phyloP scores from a whole-genome alignment of 176 grass and related monocot species.

The Stipa capillata region DNA sequence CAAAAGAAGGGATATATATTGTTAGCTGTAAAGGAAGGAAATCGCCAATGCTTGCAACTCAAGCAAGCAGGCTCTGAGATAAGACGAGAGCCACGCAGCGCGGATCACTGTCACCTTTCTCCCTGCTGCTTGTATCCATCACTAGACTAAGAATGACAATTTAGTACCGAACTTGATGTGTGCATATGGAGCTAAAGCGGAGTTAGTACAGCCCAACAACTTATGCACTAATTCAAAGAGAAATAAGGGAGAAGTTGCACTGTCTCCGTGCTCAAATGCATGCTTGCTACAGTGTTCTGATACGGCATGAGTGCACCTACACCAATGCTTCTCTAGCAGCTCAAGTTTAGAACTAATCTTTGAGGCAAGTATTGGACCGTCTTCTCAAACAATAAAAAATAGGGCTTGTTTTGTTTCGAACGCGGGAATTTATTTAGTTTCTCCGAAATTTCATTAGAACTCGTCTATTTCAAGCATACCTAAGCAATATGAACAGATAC shows the following conservation, averaged over 20 bases:
- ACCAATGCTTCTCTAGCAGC: neutral
- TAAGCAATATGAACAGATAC: no score
- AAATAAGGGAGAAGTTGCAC: neutral
- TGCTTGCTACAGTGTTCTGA: neutral
- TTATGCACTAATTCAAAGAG: neutral
- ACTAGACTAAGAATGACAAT: neutral
- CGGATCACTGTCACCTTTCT: conserved; percentile 51
- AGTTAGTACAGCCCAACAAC: conserved; percentile 4
- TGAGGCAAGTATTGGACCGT: no score
- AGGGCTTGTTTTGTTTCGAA: neutral
- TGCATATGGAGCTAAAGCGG: neutral
- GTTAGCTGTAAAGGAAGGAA: neutral
- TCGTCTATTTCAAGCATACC: no score
- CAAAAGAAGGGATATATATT: no score
- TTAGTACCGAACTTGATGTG: conserved; percentile 32
- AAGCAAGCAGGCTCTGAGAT: conserved; percentile 30
- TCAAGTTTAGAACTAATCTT: neutral
- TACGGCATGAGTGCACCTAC: neutral
- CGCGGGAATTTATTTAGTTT: no score
- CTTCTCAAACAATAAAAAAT: no score
- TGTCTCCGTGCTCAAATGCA: neutral
- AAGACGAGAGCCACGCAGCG: conserved; percentile 49
- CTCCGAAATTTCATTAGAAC: no score
- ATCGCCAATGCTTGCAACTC: neutral
- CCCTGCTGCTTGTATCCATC: neutral